Evolutionary conservation across 768 basidiomycete species (phyloP), one percentile per base, ranked within the genome.

Genomic region (Kwoniella dejecticola): DNA sequence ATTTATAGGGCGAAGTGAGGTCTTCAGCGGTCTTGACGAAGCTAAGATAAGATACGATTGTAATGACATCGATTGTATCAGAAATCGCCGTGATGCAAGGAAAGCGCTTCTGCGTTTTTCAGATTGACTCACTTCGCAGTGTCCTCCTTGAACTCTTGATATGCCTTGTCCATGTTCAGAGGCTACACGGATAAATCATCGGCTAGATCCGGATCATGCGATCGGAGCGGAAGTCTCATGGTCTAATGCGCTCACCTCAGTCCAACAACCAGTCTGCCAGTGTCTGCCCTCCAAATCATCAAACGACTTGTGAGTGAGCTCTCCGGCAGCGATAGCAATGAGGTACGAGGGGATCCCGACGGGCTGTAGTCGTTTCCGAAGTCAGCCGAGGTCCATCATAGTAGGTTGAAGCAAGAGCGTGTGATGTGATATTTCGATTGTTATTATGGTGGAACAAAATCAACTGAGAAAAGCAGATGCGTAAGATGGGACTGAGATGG

Each of bases 231-330:
- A n/a, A n/a, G n/a, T n/a, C n/a, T n/a, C n/a, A n/a, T 44, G 15
- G 33, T 44, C 17, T 47, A 24, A 6, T n/a, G n/a, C n/a, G n/a
- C 71, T 33, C n/a, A 73, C 76, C 68, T 97, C 92, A 1, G 91
- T 86, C 94, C 94, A 97, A 4, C 93, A 84, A 1, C 94, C 94
- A 13, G 83, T 87, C 15, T 80, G 86, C 90, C 95, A 91, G n/a
- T 81, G 72, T 66, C 84, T 87, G 17, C 86, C 89, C 33, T 84
- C 78, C 10, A 83, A 79, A 30, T 81, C 78, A 2, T 83, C 80
- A 74, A 93, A 91, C 0, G 85, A 40, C 52, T 67, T 68, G 78
- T 93, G 94, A 21, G 81, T 83, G 2, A 96, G 79, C 72, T 95
- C 88, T 0, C 93, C 94, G 0, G 85, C 83, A 0, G 94, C 94